These are phyloP conservation scores for Neolecta irregularis DNA, from an alignment of 1,139 yeast genomes.

Conservation along the genomic window DNA sequence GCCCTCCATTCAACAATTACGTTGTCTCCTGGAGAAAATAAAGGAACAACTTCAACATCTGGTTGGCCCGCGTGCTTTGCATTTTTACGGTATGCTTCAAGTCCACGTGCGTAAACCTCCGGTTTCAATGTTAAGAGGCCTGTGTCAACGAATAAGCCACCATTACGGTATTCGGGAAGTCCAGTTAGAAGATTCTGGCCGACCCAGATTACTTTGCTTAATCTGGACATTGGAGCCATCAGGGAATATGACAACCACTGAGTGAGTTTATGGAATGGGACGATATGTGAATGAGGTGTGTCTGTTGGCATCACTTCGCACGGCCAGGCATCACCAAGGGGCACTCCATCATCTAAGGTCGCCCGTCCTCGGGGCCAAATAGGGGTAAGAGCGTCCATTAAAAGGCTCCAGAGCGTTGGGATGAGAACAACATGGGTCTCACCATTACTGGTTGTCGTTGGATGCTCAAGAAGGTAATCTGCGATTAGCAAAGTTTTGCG, in stretches of 20 bases:
- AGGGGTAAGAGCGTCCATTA: constrained; percentile 37
- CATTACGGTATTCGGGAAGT: constrained; percentile 48
- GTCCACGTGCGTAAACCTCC: constrained; percentile 25
- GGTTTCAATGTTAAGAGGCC: constrained; percentile 35
- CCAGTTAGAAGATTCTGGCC: constrained; percentile 39
- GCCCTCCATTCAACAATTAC: constrained; percentile 53
- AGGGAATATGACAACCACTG: constrained; percentile 50
- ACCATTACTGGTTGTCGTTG: constrained; percentile 13
- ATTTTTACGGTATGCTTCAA: constrained; percentile 20
- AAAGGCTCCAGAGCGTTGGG: constrained; percentile 34
- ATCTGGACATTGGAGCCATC: constrained; percentile 34
- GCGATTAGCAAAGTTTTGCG: neutral
- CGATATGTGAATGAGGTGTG: constrained; percentile 26
- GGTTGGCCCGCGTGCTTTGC: constrained; percentile 18
- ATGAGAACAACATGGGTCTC: constrained; percentile 25
- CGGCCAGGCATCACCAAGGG: constrained; percentile 47
- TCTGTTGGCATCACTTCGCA: constrained; percentile 24
- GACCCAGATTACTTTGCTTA: constrained; percentile 28
- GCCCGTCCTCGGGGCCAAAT: constrained; percentile 42
- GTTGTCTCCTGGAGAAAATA: constrained; percentile 38
- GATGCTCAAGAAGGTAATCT: constrained; percentile 15
- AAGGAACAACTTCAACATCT: constrained; percentile 28
- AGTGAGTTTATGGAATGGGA: constrained; percentile 46
- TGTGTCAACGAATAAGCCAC: constrained; percentile 42
- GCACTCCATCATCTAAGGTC: constrained; percentile 32